phyloP scores from a whole-genome alignment of 805 yeast genomes.

The Metschnikowia dekortorum region DNA sequence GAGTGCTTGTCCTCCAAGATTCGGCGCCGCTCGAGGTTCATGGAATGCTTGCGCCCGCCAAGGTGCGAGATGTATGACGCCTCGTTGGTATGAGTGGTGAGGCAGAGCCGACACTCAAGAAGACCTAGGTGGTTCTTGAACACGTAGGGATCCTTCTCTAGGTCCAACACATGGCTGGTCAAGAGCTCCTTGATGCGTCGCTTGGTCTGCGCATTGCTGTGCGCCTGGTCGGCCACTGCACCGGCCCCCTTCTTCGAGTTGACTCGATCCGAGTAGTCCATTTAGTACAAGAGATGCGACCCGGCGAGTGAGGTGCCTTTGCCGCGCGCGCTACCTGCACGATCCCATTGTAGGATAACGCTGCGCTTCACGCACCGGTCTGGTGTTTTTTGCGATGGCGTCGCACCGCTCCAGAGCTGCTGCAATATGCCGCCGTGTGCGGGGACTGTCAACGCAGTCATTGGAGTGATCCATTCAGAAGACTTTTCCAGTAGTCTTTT shows the following conservation, averaged over 20 bases:
- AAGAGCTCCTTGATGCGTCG: slow-evolving; percentile 65
- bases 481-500: too few relatives aligned
- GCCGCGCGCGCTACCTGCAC: too few relatives aligned
- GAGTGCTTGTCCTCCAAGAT: slow-evolving; percentile 29
- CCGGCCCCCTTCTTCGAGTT: slow-evolving; percentile 92
- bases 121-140: slow-evolving; percentile 79
- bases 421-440: too few relatives aligned
- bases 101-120: slow-evolving; percentile 78
- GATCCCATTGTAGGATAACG: too few relatives aligned
- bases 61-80: slow-evolving; percentile 80
- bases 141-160: slow-evolving; percentile 76
- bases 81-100: slow-evolving; percentile 76
- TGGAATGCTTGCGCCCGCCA: slow-evolving; percentile 77
- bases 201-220: slow-evolving; percentile 63
- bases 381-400: too few relatives aligned
- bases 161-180: slow-evolving; percentile 43
- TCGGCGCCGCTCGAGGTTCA: slow-evolving; percentile 60
- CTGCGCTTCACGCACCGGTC: too few relatives aligned
- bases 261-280: slow-evolving; percentile 88
- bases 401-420: too few relatives aligned
- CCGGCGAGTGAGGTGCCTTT: not conserved
- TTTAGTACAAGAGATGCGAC: slow-evolving; percentile 20
- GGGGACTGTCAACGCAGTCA: too few relatives aligned
- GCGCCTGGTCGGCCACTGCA: slow-evolving; percentile 74
- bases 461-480: too few relatives aligned